These are phyloP conservation scores for Picochlorum sp. DNA, from an alignment of 139 green algal genomes.

Conservation along the genomic window DNA sequence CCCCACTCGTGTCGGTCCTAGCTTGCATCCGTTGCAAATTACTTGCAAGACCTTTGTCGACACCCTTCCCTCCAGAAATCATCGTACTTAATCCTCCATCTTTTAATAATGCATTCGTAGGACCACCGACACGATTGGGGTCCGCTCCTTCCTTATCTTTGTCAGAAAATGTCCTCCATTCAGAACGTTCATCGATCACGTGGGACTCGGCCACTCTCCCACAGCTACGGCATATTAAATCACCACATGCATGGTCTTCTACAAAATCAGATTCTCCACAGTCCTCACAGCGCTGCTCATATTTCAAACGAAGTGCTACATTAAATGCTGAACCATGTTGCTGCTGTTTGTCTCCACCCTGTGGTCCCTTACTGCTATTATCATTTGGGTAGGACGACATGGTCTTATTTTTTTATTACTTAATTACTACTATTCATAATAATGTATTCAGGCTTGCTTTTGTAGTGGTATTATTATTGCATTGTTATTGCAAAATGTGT, in stretches of 20 bases:
- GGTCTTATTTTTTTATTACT: too few relatives aligned
- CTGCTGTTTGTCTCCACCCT: too few relatives aligned
- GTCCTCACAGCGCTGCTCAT: constrained; percentile 50
- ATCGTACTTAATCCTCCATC: constrained; percentile 73
- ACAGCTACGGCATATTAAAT: constrained; percentile 75
- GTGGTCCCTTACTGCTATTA: too few relatives aligned
- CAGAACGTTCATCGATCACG: constrained; percentile 85
- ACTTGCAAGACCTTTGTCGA: constrained; percentile 18
- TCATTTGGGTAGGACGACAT: too few relatives aligned
- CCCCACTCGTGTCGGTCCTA: constrained; percentile 15
- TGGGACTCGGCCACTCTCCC: constrained; percentile 80
- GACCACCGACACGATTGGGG: constrained; percentile 73
- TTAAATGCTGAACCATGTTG: too few relatives aligned
- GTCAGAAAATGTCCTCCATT: constrained; percentile 95
- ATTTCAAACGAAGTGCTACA: constrained; percentile 29
- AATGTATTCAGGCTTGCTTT: too few relatives aligned
- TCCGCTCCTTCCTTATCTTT: constrained; percentile 74
- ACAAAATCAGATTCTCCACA: constrained; percentile 62
- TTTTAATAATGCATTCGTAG: constrained; percentile 70
- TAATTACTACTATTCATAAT: too few relatives aligned
- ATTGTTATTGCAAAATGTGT: too few relatives aligned
- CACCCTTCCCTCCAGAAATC: constrained; percentile 45
- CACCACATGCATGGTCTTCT: constrained; percentile 61
- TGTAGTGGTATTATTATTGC: too few relatives aligned
- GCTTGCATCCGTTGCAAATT: constrained; percentile 18